phyloP scores from a whole-genome alignment of 495 filamentous ascomycete species.

The Terfezia boudieri region DNA sequence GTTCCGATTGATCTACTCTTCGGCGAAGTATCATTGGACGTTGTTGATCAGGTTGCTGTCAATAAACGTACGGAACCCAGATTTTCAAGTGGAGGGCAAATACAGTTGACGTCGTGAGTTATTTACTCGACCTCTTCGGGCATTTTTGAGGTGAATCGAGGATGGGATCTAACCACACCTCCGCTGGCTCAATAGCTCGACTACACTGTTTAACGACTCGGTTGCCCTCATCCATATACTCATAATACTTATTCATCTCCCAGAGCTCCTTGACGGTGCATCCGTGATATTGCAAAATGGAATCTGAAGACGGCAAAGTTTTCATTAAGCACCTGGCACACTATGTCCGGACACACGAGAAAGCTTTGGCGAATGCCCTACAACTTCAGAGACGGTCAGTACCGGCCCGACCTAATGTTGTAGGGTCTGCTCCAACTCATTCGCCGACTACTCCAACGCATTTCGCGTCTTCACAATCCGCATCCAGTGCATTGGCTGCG shows the following conservation, averaged over 20 bases:
- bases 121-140: too few species aligned
- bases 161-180: too few species aligned
- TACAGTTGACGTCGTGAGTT: too few species aligned
- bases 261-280: background rate
- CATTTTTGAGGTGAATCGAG: too few species aligned
- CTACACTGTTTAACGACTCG: too few species aligned
- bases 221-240: background rate
- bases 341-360: conserved; percentile 93
- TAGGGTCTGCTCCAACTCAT: conserved; percentile 8
- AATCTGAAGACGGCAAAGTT: conserved; percentile 71
- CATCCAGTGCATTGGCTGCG: conserved; percentile 49
- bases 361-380: conserved; percentile 85
- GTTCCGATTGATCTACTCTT: too few species aligned
- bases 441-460: conserved; percentile 26
- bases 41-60: too few species aligned
- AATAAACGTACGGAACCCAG: too few species aligned
- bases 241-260: background rate
- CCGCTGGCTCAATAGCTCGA: too few species aligned
- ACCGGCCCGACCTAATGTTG: background rate
- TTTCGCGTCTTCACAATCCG: conserved; percentile 31
- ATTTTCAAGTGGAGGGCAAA: too few species aligned
- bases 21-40: too few species aligned
- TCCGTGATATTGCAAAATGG: conserved; percentile 29
- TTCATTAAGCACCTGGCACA: conserved; percentile 88
- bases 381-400: conserved; percentile 33